Percentiles rank a stretch among this genome's conserved stretches.
Conservation (phyloP, 768 basidiomycete genomes). For the Austroboletus eburneus region DNA sequence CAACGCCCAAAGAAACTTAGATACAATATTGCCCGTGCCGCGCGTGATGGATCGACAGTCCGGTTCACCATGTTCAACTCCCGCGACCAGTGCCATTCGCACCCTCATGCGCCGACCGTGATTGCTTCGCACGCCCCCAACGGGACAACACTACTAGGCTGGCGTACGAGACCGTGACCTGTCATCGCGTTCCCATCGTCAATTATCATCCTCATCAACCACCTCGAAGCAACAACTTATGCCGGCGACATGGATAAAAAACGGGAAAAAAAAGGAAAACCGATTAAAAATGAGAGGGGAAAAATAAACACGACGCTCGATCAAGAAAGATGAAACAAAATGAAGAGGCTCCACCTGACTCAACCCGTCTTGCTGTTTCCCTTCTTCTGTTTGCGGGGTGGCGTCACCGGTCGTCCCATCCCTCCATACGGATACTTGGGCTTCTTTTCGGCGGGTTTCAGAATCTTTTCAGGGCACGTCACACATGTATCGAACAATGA, state of each 20-base stretch:
- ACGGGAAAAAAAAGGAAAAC: slow-evolving; percentile 21
- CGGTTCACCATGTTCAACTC: too few relatives aligned
- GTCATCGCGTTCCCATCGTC: too few relatives aligned
- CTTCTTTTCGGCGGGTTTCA: slow-evolving; percentile 99
- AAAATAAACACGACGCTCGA: slow-evolving; percentile 28
- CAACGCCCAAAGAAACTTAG: too few relatives aligned
- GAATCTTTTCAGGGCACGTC: slow-evolving; percentile 53
- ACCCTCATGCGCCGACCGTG: too few relatives aligned
- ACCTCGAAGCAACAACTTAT: slow-evolving; percentile 24
- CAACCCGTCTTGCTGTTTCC: slow-evolving; percentile 73
- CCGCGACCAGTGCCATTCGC: too few relatives aligned
- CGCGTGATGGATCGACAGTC: too few relatives aligned
- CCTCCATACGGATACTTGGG: slow-evolving; percentile 87
- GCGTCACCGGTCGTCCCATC: slow-evolving; percentile 86
- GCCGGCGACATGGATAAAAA: slow-evolving; percentile 17
- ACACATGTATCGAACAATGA: not conserved
- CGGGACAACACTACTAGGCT: too few relatives aligned
- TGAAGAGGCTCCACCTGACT: slow-evolving; percentile 23
- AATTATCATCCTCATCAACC: not conserved
- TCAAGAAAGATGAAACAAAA: slow-evolving; percentile 27
- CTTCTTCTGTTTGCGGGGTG: slow-evolving; percentile 97
- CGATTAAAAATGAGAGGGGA: slow-evolving; percentile 21
- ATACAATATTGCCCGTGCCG: too few relatives aligned
- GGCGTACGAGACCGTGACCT: too few relatives aligned
- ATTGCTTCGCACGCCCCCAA: too few relatives aligned